These are phyloP conservation scores for Neurospora sp. DNA, from an alignment of 2,329 filamentous ascomycete species.

Conservation along the genomic window DNA sequence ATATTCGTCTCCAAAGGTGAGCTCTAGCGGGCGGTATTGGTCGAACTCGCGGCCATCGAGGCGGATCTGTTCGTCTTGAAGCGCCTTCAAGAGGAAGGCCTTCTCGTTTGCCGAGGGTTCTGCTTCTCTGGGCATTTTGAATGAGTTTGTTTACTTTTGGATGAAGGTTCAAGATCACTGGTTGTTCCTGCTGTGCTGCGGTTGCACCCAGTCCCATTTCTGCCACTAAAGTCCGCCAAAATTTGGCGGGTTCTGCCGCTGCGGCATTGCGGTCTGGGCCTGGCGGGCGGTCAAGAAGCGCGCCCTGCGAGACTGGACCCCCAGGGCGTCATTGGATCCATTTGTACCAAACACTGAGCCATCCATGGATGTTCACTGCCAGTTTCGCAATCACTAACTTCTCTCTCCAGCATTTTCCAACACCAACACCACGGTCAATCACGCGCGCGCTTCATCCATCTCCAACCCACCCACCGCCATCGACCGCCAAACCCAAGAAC, in stretches of 20 bases:
- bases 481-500: neutral
- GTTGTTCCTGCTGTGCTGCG: neutral
- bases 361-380: neutral
- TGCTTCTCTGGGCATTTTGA: constrained; percentile 78
- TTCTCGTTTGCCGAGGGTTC: constrained; percentile 85
- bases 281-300: constrained; percentile 11
- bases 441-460: constrained; percentile 3
- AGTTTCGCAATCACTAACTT: neutral
- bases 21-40: constrained; percentile 64
- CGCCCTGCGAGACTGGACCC: constrained; percentile 1
- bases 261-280: neutral
- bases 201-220: constrained; percentile 10
- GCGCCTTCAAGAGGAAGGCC: constrained; percentile 73
- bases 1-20: constrained; percentile 83
- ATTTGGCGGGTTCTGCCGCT: constrained; percentile 18
- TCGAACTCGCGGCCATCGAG: constrained; percentile 77
- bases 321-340: neutral
- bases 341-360: neutral
- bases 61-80: constrained; percentile 63
- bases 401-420: neutral
- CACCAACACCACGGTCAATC: neutral
- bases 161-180: neutral
- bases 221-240: constrained; percentile 18
- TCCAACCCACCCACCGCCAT: constrained; percentile 2
- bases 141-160: neutral